Conservation (phyloP, 805 yeast genomes). For the Isabelozyma heimii region DNA sequence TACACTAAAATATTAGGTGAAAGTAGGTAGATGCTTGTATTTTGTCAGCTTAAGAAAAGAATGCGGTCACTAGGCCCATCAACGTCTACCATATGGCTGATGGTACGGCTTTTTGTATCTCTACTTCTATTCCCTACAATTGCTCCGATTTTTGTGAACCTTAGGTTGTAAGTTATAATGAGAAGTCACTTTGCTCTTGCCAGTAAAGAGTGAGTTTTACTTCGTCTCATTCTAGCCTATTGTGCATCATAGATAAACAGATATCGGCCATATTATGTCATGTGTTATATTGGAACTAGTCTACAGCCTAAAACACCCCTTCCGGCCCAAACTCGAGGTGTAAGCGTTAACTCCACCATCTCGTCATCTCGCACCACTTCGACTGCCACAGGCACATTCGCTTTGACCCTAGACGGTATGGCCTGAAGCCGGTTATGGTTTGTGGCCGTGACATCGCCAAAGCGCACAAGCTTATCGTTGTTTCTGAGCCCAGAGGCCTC, state of each 20-base stretch:
- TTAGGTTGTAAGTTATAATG: too few species aligned
- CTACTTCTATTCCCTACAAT: too few species aligned
- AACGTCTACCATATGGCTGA: too few species aligned
- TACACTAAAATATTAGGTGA: not conserved
- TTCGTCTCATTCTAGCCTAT: too few species aligned
- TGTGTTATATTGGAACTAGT: constrained; percentile 38
- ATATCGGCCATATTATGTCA: not conserved
- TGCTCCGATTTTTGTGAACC: too few species aligned
- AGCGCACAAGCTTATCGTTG: constrained; percentile 53
- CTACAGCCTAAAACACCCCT: constrained; percentile 69
- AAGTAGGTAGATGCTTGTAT: too few species aligned
- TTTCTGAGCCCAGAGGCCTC: constrained; percentile 45
- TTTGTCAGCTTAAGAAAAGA: too few species aligned
- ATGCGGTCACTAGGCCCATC: too few species aligned
- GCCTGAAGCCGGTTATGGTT: constrained; percentile 51
- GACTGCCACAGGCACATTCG: constrained; percentile 24
- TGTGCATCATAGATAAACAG: not conserved
- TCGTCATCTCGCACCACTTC: constrained; percentile 28
- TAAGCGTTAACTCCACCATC: constrained; percentile 15
- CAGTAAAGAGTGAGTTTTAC: too few species aligned
- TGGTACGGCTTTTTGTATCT: too few species aligned
- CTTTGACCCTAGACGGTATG: constrained; percentile 45
- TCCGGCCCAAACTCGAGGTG: constrained; percentile 64
- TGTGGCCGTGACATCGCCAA: constrained; percentile 53
- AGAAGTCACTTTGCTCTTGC: too few species aligned